Conservation (phyloP, 1,284 basidiomycete species). For the Ganoderma lucidum region DNA sequence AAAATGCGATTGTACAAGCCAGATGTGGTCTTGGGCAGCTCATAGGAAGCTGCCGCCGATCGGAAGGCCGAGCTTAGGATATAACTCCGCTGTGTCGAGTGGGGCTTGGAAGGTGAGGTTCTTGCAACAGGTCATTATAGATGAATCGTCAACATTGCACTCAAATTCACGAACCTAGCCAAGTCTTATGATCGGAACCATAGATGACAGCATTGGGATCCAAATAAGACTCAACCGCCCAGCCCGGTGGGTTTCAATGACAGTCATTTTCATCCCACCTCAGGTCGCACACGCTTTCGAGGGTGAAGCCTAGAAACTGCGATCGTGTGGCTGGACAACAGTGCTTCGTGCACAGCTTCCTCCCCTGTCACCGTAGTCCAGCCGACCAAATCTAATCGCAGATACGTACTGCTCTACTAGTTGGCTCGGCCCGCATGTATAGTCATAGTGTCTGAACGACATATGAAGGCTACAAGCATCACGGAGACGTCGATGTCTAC, state of each 20-base stretch:
- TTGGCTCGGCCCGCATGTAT: not conserved
- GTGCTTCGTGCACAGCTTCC: not conserved
- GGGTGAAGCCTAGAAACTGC: not conserved
- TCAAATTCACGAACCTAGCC: not conserved
- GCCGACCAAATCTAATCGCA: not conserved
- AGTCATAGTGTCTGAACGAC: not conserved
- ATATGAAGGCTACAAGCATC: not conserved
- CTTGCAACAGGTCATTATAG: not conserved
- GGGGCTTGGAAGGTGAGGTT: not conserved
- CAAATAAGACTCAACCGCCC: not conserved
- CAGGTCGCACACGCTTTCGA: not conserved
- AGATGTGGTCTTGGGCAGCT: not conserved
- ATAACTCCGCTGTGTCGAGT: not conserved
- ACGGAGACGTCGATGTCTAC: not conserved
- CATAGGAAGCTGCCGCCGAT: not conserved
- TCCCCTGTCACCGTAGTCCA: not conserved
- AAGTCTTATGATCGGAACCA: not conserved
- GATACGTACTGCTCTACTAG: not conserved
- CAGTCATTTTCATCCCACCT: not conserved
- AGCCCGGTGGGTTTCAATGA: not conserved
- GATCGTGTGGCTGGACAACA: constrained; percentile 2
- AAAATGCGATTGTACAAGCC: not conserved
- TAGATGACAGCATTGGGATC: not conserved
- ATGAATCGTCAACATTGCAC: not conserved
- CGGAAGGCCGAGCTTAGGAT: not conserved